Evolutionary conservation across 768 basidiomycete species (phyloP).

Genomic region (Russula foetens): DNA sequence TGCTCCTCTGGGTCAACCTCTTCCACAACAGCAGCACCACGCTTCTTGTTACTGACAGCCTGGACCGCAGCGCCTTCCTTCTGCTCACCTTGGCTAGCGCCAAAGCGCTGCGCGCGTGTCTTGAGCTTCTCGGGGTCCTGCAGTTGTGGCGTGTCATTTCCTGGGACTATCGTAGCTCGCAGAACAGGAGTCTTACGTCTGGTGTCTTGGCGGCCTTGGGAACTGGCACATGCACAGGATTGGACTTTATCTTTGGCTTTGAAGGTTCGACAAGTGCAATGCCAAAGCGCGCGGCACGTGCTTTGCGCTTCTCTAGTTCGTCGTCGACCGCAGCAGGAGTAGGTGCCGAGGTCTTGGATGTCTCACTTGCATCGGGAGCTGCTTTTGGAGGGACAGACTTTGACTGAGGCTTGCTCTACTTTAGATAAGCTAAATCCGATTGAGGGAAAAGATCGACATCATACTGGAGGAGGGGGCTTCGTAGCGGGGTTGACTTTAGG

Average conservation of each 20-base stretch:
- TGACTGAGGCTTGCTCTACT: not conserved
- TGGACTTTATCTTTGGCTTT: slow-evolving; percentile 22
- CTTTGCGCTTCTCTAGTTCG: slow-evolving; percentile 49
- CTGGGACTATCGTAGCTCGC: too few species aligned
- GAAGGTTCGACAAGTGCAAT: slow-evolving; percentile 48
- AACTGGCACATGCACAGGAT: slow-evolving; percentile 17
- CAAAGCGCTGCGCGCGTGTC: slow-evolving; percentile 51
- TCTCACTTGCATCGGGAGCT: not conserved
- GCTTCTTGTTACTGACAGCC: slow-evolving; percentile 24
- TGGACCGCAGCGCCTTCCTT: not conserved
- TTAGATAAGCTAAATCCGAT: not conserved
- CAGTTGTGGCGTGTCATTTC: not conserved
- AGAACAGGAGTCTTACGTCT: not conserved
- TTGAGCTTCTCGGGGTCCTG: slow-evolving; percentile 36
- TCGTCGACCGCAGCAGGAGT: slow-evolving; percentile 29
- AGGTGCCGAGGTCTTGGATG: not conserved
- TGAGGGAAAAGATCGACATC: not conserved
- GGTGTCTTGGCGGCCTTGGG: slow-evolving; percentile 11
- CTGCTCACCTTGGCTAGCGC: slow-evolving; percentile 19
- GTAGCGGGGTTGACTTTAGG: not conserved
- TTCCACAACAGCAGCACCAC: slow-evolving; percentile 35
- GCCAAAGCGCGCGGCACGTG: slow-evolving; percentile 63
- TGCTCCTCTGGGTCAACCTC: slow-evolving; percentile 17
- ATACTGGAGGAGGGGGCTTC: not conserved
- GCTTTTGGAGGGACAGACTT: not conserved